Evolutionary conservation across 2,329 filamentous ascomycete genomes (phyloP), one percentile per base, ranked within the genome.

Genomic region (Microascus cirrosus): DNA sequence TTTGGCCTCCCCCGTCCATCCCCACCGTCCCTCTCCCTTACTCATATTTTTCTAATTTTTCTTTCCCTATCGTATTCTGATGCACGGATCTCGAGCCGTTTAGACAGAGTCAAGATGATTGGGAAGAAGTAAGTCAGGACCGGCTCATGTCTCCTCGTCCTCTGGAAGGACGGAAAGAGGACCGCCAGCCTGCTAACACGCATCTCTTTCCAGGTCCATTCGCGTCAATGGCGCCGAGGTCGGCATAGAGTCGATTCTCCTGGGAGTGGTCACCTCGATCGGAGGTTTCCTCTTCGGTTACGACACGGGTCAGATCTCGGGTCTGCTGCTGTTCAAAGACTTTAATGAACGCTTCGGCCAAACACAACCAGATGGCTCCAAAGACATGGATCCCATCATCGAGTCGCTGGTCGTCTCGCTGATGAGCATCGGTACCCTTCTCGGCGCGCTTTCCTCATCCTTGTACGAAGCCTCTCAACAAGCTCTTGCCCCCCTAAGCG

Each of bases 211-310:
- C 48, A 75, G 72, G 60, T 73, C 71, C 39, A 66, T 75, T 64
- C 71, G 67, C 58, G 59, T 75, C 66, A 74, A 74, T 63, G 73
- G 73, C 61, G 72, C 71, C 65, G 67, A 73, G 54, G 74, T 72
- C 56, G 73, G 73, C 53, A 58, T 66, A 25, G 73, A 75, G 60
- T 62, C 73, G 25, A 61, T 76, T 59, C 56, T 76, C 32, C 63
- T 83, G 32, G 79, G 78, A 52, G 68, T 76, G 36, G 72, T 78
- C 50, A 81, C 80, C 51, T 80, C 77, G 52, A 76, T 85, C 48
- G 82, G 82, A 60, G 82, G 81, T 54, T 82, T 83, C 67, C 75
- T 85, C 60, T 84, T 84, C 66, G 83, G 82, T 54, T 84, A 84
- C 62, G 82, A 85, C 62, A 85, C 80, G 11, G 82, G 81, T 62